Evolutionary conservation across 2,329 filamentous ascomycete genomes (phyloP).

Genomic region (Fonsecaea pedrosoi): DNA sequence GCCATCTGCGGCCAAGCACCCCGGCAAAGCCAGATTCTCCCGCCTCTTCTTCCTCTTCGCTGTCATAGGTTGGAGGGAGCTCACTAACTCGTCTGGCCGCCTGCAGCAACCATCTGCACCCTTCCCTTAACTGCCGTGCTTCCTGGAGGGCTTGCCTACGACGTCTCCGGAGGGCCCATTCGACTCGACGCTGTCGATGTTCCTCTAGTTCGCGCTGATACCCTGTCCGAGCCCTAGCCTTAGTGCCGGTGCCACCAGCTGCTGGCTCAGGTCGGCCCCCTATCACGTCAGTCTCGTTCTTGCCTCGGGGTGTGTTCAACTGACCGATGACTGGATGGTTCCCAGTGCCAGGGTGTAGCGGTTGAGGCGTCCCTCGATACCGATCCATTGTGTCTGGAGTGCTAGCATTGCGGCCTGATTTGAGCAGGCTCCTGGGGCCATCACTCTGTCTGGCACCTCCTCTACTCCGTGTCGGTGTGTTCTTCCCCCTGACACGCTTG

Average conservation of each 20-base stretch:
- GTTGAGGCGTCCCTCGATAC: conserved; percentile 41
- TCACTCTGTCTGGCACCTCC: conserved; percentile 41
- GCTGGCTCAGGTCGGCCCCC: conserved; percentile 43
- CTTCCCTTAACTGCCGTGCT: conserved; percentile 48
- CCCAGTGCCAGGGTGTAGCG: conserved; percentile 48
- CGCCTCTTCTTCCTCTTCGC: conserved; percentile 52
- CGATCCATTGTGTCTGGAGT: conserved; percentile 38
- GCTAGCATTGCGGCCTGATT: conserved; percentile 52
- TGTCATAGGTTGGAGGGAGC: conserved; percentile 55
- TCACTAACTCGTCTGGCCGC: conserved; percentile 52
- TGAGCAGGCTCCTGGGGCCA: conserved; percentile 50
- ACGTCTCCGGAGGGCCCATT: conserved; percentile 55
- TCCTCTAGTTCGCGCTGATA: conserved; percentile 59
- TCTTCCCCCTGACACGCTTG: conserved; percentile 46
- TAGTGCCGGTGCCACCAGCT: conserved; percentile 45
- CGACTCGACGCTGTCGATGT: conserved; percentile 56
- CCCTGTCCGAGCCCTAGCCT: conserved; percentile 56
- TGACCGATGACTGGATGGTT: conserved; percentile 52
- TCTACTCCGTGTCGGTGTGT: conserved; percentile 42
- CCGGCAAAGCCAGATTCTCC: conserved; percentile 49
- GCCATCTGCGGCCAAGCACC: conserved; percentile 31
- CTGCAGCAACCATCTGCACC: conserved; percentile 49
- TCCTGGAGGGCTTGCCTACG: conserved; percentile 48
- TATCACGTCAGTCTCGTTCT: conserved; percentile 25
- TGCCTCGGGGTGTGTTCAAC: conserved; percentile 39